These are phyloP conservation scores for Oleoguttula mirabilis DNA, from an alignment of 495 filamentous ascomycete genomes.

Conservation along the genomic window DNA sequence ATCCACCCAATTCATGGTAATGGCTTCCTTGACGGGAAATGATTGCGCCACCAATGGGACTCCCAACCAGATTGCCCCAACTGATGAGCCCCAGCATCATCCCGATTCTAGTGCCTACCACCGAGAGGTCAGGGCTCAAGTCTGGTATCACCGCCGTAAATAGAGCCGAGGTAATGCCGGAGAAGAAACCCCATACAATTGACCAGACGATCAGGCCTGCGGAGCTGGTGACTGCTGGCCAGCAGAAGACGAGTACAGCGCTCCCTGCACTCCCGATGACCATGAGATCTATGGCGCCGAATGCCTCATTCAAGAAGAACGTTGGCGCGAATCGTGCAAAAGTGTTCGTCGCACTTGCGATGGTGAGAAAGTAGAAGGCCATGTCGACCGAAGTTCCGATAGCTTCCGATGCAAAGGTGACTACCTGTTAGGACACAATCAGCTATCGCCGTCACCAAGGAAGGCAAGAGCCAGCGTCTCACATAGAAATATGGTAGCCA, in stretches of 20 bases:
- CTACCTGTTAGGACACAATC: too few species aligned
- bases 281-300: conserved; percentile 30
- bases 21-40: too few species aligned
- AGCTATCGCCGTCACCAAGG: too few species aligned
- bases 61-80: conserved; percentile 5
- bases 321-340: conserved; percentile 36
- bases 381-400: too few species aligned
- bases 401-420: too few species aligned
- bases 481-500: too few species aligned
- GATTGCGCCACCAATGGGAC: conserved; percentile 5
- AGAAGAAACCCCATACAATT: conserved; percentile 34
- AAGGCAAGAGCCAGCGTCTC: conserved; percentile 17
- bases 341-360: conserved; percentile 37
- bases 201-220: conserved; percentile 32
- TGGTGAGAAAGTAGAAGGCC: conserved; percentile 36
- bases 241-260: conserved; percentile 28
- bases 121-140: conserved; percentile 14
- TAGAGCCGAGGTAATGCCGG: too few species aligned
- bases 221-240: conserved; percentile 26
- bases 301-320: conserved; percentile 31
- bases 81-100: not conserved
- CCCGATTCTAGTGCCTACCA: not conserved
- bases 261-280: conserved; percentile 22
- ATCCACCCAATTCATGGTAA: too few species aligned
- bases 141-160: conserved; percentile 28